Conservation (phyloP, 2,329 filamentous ascomycete genomes). For the Trichophyton rubrum region DNA sequence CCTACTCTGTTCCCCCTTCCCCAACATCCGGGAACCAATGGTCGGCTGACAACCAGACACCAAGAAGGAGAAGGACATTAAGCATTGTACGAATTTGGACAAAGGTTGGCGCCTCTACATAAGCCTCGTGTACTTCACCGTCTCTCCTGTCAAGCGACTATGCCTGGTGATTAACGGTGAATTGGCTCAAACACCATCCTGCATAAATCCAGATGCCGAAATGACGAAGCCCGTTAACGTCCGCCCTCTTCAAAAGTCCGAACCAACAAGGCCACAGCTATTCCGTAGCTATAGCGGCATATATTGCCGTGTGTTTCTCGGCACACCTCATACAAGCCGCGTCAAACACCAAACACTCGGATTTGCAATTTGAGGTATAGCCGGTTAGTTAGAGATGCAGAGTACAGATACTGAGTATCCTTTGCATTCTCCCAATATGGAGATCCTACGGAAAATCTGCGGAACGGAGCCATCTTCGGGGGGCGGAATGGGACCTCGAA, state of each 20-base stretch:
- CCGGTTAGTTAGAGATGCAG: no score
- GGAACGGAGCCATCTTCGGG: background rate
- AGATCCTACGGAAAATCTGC: background rate
- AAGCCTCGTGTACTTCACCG: background rate
- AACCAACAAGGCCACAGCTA: no score
- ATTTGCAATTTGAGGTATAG: background rate
- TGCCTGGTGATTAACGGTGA: background rate
- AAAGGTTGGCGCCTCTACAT: background rate
- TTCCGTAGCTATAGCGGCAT: no score
- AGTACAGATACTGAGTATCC: background rate
- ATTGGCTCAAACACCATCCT: background rate
- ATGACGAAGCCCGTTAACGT: background rate
- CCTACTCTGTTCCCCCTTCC: background rate
- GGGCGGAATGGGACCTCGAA: background rate
- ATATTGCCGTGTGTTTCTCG: no score
- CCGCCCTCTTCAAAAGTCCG: background rate
- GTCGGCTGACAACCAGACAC: background rate
- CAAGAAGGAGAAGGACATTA: background rate
- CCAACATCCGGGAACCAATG: background rate
- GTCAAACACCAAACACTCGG: background rate
- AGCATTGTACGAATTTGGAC: background rate
- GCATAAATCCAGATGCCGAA: background rate
- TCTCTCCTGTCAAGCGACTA: background rate
- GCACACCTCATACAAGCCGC: no score
- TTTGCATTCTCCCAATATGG: background rate